These are phyloP conservation scores for Aspergillus versicolor DNA, from an alignment of 2,329 filamentous ascomycete species.

Conservation along the genomic window DNA sequence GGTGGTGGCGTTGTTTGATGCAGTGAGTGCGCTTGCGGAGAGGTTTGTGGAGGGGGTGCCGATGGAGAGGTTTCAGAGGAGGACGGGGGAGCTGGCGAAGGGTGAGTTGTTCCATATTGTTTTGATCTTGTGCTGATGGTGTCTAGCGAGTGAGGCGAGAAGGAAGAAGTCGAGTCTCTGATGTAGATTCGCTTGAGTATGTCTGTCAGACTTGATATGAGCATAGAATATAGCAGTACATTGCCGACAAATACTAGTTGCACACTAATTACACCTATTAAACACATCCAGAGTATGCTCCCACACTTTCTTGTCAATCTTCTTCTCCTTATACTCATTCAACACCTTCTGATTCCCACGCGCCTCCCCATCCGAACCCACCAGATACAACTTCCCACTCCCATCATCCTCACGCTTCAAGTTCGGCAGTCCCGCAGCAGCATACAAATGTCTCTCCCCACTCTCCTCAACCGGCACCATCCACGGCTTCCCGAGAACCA, in stretches of 20 bases:
- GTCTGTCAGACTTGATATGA: too few species aligned
- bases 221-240: too few species aligned
- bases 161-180: too few species aligned
- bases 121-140: background rate
- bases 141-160: background rate
- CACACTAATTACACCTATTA: background rate
- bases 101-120: background rate
- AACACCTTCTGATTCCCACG: background rate
- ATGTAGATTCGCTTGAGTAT: too few species aligned
- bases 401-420: too few species aligned
- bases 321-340: background rate
- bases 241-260: too few species aligned
- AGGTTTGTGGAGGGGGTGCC: conserved; percentile 51
- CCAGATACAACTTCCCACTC: background rate
- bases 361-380: background rate
- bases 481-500: conserved; percentile 1
- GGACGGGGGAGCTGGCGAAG: conserved; percentile 20
- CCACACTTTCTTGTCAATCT: background rate
- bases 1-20: conserved; percentile 49
- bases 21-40: conserved; percentile 49
- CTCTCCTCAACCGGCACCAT: conserved; percentile 5
- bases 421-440: background rate
- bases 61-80: conserved; percentile 44
- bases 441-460: conserved; percentile 8
- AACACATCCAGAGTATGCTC: background rate